Percentiles rank a stretch among this genome's conserved stretches.
These are phyloP conservation scores for Paramecium tetraurelia DNA, from an alignment of 73 alveolate genomes.

Conservation along the genomic window DNA sequence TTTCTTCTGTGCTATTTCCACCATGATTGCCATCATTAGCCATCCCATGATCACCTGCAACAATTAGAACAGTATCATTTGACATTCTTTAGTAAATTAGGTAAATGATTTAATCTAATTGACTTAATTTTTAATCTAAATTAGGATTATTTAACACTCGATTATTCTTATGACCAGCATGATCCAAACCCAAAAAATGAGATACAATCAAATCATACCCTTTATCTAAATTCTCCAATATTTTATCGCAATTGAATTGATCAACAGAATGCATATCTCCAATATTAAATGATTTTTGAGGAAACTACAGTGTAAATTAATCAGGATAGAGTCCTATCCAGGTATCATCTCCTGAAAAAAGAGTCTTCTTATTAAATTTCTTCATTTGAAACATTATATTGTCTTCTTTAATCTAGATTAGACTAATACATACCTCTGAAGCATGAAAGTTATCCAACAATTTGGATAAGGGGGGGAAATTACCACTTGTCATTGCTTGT, in stretches of 20 bases:
- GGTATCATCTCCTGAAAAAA: conserved; percentile 78
- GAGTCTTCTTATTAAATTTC: conserved; percentile 25
- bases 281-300: conserved; percentile 69
- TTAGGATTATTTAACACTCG: conserved; percentile 32
- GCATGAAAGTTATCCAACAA: background rate
- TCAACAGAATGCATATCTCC: conserved; percentile 65
- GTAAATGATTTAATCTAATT: conserved; percentile 57
- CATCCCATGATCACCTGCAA: conserved; percentile 87
- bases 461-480: background rate
- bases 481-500: background rate
- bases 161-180: conserved; percentile 75
- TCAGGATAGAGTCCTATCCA: conserved; percentile 73
- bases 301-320: conserved; percentile 55
- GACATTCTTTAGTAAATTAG: conserved; percentile 54
- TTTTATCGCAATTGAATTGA: background rate
- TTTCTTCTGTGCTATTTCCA: conserved; percentile 68
- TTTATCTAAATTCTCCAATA: background rate
- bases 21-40: conserved; percentile 84
- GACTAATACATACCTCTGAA: background rate
- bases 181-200: conserved; percentile 82
- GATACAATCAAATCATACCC: conserved; percentile 52
- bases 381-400: conserved; percentile 54
- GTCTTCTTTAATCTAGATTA: background rate
- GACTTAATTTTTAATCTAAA: conserved; percentile 60
- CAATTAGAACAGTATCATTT: conserved; percentile 66